phyloP scores from a whole-genome alignment of 2,329 filamentous ascomycete genomes.

The Raffaelea arxii region DNA sequence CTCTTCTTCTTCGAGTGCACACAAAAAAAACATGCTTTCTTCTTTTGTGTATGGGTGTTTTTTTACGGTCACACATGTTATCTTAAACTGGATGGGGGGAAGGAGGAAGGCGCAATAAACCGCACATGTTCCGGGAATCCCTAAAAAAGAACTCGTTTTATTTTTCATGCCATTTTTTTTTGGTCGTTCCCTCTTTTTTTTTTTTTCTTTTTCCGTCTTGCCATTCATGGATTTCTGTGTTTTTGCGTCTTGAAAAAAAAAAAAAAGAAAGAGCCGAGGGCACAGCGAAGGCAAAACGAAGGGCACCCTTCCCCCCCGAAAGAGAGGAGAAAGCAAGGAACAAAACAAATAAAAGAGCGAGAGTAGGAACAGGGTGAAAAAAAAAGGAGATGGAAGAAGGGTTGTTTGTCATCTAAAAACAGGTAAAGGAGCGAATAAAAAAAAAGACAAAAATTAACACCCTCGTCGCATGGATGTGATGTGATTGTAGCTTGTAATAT shows the following conservation, averaged over 20 bases:
- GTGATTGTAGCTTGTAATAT: no score
- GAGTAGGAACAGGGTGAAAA: neutral
- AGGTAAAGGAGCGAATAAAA: no score
- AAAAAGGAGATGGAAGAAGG: no score
- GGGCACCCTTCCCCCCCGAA: no score
- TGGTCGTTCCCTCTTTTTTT: neutral
- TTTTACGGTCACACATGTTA: neutral
- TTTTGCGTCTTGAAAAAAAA: neutral
- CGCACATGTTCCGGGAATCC: neutral
- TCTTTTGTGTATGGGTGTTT: constrained; percentile 2
- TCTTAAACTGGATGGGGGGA: constrained; percentile 12
- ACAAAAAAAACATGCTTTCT: neutral
- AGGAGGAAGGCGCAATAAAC: constrained; percentile 11
- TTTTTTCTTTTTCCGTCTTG: neutral
- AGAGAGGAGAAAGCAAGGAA: no score
- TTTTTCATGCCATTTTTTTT: neutral
- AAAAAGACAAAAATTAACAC: no score
- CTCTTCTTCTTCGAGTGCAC: neutral
- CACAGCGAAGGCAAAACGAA: neutral
- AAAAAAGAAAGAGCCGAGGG: neutral
- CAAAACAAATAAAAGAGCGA: no score
- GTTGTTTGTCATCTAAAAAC: no score
- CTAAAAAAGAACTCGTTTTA: constrained; percentile 16
- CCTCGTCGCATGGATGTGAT: no score
- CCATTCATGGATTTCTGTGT: no score